Evolutionary conservation across 2,329 filamentous ascomycete species (phyloP).

Genomic region (Shiraia bambusicola): DNA sequence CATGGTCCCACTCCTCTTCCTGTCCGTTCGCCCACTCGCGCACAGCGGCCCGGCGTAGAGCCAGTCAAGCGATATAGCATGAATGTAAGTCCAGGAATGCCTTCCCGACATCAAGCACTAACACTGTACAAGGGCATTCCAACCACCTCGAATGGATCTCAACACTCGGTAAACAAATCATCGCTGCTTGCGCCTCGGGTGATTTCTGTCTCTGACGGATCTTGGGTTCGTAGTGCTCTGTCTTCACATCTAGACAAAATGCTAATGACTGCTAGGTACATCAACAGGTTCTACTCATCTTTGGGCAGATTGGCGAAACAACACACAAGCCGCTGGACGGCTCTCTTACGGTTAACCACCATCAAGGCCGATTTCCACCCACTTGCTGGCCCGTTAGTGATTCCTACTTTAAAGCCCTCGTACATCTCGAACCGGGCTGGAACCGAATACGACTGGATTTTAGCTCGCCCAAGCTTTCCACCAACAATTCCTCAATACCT

Average conservation of each 20-base stretch:
- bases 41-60: constrained; percentile 43
- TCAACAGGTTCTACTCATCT: constrained; percentile 82
- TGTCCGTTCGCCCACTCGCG: constrained; percentile 28
- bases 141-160: constrained; percentile 50
- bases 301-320: constrained; percentile 77
- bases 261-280: constrained; percentile 65
- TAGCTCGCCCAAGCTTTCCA: constrained; percentile 74
- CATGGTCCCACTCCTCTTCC: constrained; percentile 49
- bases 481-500: constrained; percentile 65
- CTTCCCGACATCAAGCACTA: neutral
- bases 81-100: constrained; percentile 27
- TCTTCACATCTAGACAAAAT: constrained; percentile 1
- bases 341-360: constrained; percentile 73
- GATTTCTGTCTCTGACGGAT: constrained; percentile 74
- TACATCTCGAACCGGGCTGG: constrained; percentile 87
- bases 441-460: constrained; percentile 91
- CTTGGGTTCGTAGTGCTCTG: constrained; percentile 68
- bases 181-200: constrained; percentile 82
- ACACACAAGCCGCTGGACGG: constrained; percentile 72
- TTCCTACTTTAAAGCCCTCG: constrained; percentile 86
- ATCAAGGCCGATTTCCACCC: constrained; percentile 82
- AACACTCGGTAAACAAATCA: constrained; percentile 56
- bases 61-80: constrained; percentile 59
- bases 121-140: constrained; percentile 53
- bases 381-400: constrained; percentile 84